These are phyloP conservation scores for Paulownia fortunei DNA, from an alignment of 257 asterid species.

Conservation along the genomic window DNA sequence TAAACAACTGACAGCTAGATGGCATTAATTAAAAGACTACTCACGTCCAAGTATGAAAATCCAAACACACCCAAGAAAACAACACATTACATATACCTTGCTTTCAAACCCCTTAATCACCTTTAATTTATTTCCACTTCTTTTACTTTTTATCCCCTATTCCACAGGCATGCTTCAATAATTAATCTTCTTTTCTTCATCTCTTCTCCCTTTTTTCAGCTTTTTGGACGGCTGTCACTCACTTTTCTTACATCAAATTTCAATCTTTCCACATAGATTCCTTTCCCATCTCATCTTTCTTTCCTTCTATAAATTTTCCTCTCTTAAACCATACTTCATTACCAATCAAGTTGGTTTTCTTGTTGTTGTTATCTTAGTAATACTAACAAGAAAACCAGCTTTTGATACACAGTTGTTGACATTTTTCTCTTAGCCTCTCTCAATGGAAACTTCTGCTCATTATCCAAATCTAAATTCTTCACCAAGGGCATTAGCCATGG, in stretches of 20 bases:
- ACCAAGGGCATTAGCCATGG: slow-evolving; percentile 72
- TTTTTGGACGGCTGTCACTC: slow-evolving; percentile 74
- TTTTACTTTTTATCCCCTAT: slow-evolving; percentile 17
- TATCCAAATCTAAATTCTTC: slow-evolving; percentile 49
- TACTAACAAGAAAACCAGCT: slow-evolving; percentile 36
- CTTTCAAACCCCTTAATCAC: slow-evolving; percentile 37
- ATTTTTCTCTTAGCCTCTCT: neutral
- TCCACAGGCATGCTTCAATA: slow-evolving; percentile 26
- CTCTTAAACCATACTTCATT: slow-evolving; percentile 16
- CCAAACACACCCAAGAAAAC: neutral
- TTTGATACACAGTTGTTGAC: too few relatives aligned
- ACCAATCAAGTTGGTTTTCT: slow-evolving; percentile 35
- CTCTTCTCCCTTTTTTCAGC: slow-evolving; percentile 28
- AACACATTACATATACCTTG: slow-evolving; percentile 35
- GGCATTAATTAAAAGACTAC: neutral
- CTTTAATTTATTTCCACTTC: slow-evolving; percentile 16
- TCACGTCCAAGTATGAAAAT: neutral
- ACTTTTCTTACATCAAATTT: slow-evolving; percentile 42
- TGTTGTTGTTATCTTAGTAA: neutral
- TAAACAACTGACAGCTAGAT: slow-evolving; percentile 23
- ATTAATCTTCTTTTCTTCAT: neutral
- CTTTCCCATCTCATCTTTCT: slow-evolving; percentile 37
- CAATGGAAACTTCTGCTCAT: slow-evolving; percentile 49
- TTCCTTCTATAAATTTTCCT: slow-evolving; percentile 42
- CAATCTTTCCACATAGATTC: slow-evolving; percentile 58